Evolutionary conservation across 2,329 filamentous ascomycete species (phyloP).

Genomic region (Epichloe baconii): DNA sequence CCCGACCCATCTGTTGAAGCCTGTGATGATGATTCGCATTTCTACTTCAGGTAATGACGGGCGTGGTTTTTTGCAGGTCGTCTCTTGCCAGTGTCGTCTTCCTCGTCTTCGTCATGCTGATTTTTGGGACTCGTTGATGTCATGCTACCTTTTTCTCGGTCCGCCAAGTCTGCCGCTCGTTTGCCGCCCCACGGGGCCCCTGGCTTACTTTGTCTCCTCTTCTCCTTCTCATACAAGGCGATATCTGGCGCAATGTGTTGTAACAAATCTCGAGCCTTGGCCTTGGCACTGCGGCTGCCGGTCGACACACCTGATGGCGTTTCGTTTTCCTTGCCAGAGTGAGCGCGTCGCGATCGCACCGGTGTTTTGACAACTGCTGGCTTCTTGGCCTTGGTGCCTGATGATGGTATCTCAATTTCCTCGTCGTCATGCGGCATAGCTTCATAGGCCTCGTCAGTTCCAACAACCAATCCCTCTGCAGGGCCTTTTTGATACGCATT

Average conservation of each 20-base stretch:
- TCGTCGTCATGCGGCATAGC: slow-evolving; percentile 30
- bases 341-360: slow-evolving; percentile 28
- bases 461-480: slow-evolving; percentile 33
- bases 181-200: slow-evolving; percentile 47
- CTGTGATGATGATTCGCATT: slow-evolving; percentile 70
- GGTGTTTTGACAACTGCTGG: slow-evolving; percentile 21
- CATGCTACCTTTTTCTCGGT: slow-evolving; percentile 36
- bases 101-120: slow-evolving; percentile 30
- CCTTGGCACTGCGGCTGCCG: slow-evolving; percentile 76
- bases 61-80: slow-evolving; percentile 48
- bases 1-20: slow-evolving; percentile 69
- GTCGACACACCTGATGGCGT: slow-evolving; percentile 57
- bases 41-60: slow-evolving; percentile 47
- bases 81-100: slow-evolving; percentile 32
- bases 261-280: slow-evolving; percentile 63
- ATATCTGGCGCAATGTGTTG: slow-evolving; percentile 75
- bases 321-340: slow-evolving; percentile 68
- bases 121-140: slow-evolving; percentile 26
- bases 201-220: slow-evolving; percentile 52
- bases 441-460: slow-evolving; percentile 28
- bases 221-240: slow-evolving; percentile 83
- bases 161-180: slow-evolving; percentile 44
- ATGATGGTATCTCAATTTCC: slow-evolving; percentile 19
- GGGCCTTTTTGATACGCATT: slow-evolving; percentile 35
- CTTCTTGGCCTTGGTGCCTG: slow-evolving; percentile 15